These are phyloP conservation scores for Aspergillus sp. DNA, from an alignment of 2,329 filamentous ascomycete genomes.

Conservation along the genomic window DNA sequence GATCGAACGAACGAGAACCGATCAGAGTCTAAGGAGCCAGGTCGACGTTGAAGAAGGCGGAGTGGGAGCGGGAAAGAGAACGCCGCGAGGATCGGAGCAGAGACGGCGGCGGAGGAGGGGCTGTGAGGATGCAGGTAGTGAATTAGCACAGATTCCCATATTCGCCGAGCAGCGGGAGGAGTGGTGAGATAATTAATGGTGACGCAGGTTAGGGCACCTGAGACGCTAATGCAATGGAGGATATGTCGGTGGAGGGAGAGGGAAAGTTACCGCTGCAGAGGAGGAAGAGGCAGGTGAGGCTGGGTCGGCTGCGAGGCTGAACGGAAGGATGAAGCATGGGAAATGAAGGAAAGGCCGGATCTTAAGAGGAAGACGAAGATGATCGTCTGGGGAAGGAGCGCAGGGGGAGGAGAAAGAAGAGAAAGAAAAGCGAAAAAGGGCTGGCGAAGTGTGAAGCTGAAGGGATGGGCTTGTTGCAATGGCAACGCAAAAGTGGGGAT, in stretches of 20 bases:
- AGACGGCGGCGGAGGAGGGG: constrained; percentile 12
- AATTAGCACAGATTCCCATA: constrained; percentile 4
- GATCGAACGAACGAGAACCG: constrained; percentile 13
- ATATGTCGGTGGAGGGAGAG: neutral
- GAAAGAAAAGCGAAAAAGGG: constrained; percentile 24
- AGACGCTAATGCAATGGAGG: constrained; percentile 20
- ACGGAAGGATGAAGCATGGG: constrained; percentile 14
- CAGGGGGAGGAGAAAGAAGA: constrained; percentile 19
- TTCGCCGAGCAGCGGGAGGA: constrained; percentile 11
- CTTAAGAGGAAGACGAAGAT: constrained; percentile 19
- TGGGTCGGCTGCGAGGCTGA: neutral
- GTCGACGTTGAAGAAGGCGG: constrained; percentile 6
- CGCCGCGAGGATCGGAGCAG: neutral
- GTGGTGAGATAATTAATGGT: neutral
- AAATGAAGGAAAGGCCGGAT: constrained; percentile 14
- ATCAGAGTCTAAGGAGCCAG: constrained; percentile 10
- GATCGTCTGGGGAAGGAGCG: constrained; percentile 7
- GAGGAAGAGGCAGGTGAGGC: constrained; percentile 6
- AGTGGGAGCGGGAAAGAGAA: constrained; percentile 7
- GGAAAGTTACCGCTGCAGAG: constrained; percentile 20
- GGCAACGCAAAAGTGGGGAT: constrained; percentile 41
- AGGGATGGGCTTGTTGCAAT: constrained; percentile 43
- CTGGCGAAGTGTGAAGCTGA: constrained; percentile 38
- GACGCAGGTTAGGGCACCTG: constrained; percentile 3
- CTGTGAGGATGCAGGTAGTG: constrained; percentile 7